These are phyloP conservation scores for Talaromyces sp. DNA, from an alignment of 2,329 filamentous ascomycete genomes.

Conservation along the genomic window DNA sequence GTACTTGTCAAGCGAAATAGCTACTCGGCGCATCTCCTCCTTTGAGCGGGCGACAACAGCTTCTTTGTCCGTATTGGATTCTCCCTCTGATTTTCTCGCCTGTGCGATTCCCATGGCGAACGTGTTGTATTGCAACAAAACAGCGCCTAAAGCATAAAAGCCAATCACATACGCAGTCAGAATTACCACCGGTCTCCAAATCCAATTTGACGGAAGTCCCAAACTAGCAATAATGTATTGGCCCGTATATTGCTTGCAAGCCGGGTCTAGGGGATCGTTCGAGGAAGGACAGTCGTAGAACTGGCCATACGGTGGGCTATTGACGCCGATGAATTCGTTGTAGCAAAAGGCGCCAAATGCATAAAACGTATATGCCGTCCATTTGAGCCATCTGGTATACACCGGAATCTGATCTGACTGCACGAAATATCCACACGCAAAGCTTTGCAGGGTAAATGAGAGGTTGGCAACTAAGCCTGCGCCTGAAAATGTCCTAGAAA, in stretches of 20 bases:
- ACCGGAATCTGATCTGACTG: slow-evolving; percentile 68
- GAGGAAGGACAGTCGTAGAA: slow-evolving; percentile 69
- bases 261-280: slow-evolving; percentile 58
- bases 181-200: slow-evolving; percentile 60
- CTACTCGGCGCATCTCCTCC: slow-evolving; percentile 55
- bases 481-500: slow-evolving; percentile 62
- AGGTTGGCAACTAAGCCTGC: slow-evolving; percentile 70
- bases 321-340: slow-evolving; percentile 60
- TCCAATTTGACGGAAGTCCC: slow-evolving; percentile 63
- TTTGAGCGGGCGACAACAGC: slow-evolving; percentile 56
- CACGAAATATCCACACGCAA: slow-evolving; percentile 73
- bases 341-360: slow-evolving; percentile 64
- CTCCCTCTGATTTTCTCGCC: slow-evolving; percentile 53
- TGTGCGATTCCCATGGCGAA: slow-evolving; percentile 67
- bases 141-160: slow-evolving; percentile 56
- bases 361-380: slow-evolving; percentile 46
- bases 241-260: slow-evolving; percentile 65
- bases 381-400: slow-evolving; percentile 73
- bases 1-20: slow-evolving; percentile 61
- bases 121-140: slow-evolving; percentile 60
- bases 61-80: slow-evolving; percentile 66
- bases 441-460: slow-evolving; percentile 66
- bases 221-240: slow-evolving; percentile 64
- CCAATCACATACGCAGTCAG: slow-evolving; percentile 58
- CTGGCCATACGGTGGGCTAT: slow-evolving; percentile 43